Evolutionary conservation across 805 yeast species (phyloP).

Genomic region (Alloascoidea africana): DNA sequence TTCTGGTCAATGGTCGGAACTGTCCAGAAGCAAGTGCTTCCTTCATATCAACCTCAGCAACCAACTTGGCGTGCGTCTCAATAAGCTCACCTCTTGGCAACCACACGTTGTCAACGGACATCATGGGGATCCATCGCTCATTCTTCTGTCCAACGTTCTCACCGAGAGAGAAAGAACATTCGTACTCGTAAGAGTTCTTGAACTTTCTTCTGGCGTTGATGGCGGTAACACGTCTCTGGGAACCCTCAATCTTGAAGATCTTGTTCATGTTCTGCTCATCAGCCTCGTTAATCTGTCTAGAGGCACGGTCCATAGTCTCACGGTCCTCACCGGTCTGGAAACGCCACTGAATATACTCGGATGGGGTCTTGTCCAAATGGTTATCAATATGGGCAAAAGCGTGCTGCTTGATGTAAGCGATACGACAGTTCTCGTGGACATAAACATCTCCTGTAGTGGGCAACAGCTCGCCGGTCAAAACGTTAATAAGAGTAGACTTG

Average conservation of each 20-base stretch:
- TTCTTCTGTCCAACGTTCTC: conserved; percentile 98
- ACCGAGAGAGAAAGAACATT: conserved; percentile 94
- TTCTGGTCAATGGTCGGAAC: conserved; percentile 99
- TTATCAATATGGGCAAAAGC: conserved; percentile 99
- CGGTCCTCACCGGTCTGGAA: conserved; percentile 99
- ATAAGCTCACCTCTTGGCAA: conserved; percentile 97
- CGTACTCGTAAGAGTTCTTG: conserved; percentile 99
- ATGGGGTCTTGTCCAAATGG: conserved; percentile 98
- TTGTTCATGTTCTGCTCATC: conserved; percentile 99
- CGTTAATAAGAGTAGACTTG: conserved; percentile 97
- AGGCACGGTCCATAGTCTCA: conserved; percentile 99
- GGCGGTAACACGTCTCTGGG: conserved; percentile 93
- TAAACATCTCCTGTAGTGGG: conserved; percentile 98
- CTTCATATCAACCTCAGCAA: conserved; percentile 99
- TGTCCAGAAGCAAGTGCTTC: conserved; percentile 99
- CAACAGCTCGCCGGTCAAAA: conserved; percentile 97
- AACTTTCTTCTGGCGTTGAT: conserved; percentile 97
- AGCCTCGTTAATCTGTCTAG: conserved; percentile 92
- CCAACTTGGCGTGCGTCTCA: conserved; percentile 97
- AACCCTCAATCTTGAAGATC: conserved; percentile 97
- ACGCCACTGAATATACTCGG: conserved; percentile 99
- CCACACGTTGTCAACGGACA: conserved; percentile 99
- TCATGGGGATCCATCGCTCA: conserved; percentile 99
- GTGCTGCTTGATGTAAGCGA: conserved; percentile 99
- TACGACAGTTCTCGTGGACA: conserved; percentile 99